These are phyloP conservation scores for Alternaria solani DNA, from an alignment of 2,329 filamentous ascomycete genomes.

Conservation along the genomic window DNA sequence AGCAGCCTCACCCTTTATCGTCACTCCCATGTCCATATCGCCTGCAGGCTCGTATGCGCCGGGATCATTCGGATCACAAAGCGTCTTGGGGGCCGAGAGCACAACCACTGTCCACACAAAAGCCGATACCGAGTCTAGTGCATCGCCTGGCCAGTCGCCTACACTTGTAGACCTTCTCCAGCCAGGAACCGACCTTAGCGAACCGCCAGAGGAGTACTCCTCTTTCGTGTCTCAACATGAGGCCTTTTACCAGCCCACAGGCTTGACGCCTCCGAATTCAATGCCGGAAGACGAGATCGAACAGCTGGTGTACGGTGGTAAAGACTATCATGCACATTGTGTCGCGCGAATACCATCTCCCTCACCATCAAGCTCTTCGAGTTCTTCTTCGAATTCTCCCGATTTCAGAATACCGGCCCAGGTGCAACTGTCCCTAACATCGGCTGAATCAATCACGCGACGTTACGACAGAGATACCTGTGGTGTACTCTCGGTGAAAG, in stretches of 20 bases:
- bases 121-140: constrained; percentile 44
- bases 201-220: constrained; percentile 50
- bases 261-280: constrained; percentile 39
- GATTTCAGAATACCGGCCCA: constrained; percentile 49
- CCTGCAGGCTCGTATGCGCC: constrained; percentile 46
- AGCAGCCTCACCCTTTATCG: constrained; percentile 33
- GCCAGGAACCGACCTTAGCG: constrained; percentile 59
- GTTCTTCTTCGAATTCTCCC: constrained; percentile 41
- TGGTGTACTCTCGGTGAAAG: constrained; percentile 74
- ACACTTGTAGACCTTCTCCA: constrained; percentile 58
- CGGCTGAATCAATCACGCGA: constrained; percentile 68
- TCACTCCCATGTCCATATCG: constrained; percentile 36
- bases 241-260: constrained; percentile 43
- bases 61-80: constrained; percentile 47
- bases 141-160: constrained; percentile 58
- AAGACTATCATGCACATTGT: constrained; percentile 46
- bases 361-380: constrained; percentile 46
- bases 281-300: constrained; percentile 60
- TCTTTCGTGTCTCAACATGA: constrained; percentile 47
- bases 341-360: constrained; percentile 51
- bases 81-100: constrained; percentile 50
- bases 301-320: constrained; percentile 59
- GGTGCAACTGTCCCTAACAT: constrained; percentile 59
- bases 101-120: constrained; percentile 33
- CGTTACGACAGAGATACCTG: constrained; percentile 73